Evolutionary conservation across 2,329 filamentous ascomycete species (phyloP).

Genomic region (Curvularia eragrostidis): DNA sequence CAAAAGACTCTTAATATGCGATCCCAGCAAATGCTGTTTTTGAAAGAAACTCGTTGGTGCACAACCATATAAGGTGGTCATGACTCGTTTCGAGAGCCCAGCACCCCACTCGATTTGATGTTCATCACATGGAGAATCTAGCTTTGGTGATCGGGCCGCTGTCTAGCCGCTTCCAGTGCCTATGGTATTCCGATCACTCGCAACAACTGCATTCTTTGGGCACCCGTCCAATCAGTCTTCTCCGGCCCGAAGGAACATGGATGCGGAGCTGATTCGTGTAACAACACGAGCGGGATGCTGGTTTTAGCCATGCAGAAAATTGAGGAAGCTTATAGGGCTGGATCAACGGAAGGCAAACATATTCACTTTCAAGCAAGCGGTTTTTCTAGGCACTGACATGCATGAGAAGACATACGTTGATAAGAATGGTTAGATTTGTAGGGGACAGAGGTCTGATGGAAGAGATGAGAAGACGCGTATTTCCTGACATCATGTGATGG

Average conservation of each 20-base stretch:
- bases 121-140: not conserved
- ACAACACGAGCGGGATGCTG: conserved; percentile 1
- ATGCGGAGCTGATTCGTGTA: conserved; percentile 5
- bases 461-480: not conserved
- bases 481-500: not conserved
- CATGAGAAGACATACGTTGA: not conserved
- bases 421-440: not conserved
- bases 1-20: not conserved
- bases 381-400: not conserved
- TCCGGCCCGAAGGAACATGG: conserved; percentile 7
- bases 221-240: not conserved
- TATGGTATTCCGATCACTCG: not conserved
- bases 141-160: not conserved
- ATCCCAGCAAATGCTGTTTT: not conserved
- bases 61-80: not conserved
- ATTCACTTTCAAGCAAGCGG: too few species aligned
- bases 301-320: not conserved
- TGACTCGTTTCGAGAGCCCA: not conserved
- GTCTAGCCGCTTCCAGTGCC: conserved; percentile 3
- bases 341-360: conserved; percentile 4
- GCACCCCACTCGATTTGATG: not conserved
- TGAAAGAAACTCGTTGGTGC: not conserved
- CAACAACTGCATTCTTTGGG: not conserved
- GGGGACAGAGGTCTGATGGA: not conserved
- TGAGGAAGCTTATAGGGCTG: conserved; percentile 1